Conservation (phyloP, 2,329 filamentous ascomycete genomes). For the Parascedosporium putredinis region DNA sequence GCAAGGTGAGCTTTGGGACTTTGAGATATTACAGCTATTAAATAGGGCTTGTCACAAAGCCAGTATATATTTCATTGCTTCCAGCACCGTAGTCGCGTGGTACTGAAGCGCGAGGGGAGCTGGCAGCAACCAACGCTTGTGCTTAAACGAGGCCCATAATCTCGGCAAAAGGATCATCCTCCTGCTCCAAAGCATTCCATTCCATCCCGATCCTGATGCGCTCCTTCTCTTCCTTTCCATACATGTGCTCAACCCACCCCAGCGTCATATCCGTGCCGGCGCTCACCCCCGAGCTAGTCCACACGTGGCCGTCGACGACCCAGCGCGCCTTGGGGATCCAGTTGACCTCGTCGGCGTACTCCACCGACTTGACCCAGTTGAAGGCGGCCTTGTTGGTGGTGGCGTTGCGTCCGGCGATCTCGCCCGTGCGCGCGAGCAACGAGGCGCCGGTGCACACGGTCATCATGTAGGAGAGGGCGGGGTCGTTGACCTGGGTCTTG, state of each 20-base stretch:
- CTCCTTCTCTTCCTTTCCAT: constrained; percentile 36
- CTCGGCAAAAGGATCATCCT: constrained; percentile 39
- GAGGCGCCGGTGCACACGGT: constrained; percentile 48
- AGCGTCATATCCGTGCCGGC: constrained; percentile 53
- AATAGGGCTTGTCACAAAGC: no score
- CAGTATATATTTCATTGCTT: no score
- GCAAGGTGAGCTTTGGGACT: no score
- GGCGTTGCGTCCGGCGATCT: constrained; percentile 41
- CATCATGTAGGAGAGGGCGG: constrained; percentile 34
- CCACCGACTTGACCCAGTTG: constrained; percentile 25
- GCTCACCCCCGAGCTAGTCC: constrained; percentile 46
- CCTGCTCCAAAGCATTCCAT: constrained; percentile 40
- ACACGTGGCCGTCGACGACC: constrained; percentile 46
- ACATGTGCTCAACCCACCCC: constrained; percentile 43
- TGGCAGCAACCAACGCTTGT: no score
- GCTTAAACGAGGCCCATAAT: constrained; percentile 8
- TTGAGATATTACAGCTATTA: no score
- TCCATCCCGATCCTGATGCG: constrained; percentile 39
- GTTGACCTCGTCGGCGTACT: constrained; percentile 25
- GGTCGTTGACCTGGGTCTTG: constrained; percentile 25
- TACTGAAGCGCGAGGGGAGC: no score
- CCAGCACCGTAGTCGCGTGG: no score
- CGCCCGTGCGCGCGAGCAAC: constrained; percentile 37
- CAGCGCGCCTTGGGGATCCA: constrained; percentile 47
- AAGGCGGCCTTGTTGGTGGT: constrained; percentile 48